Evolutionary conservation across 441 rosid species (phyloP), one percentile per base, ranked within the genome.

Genomic region (Syzygium syzygioides): DNA sequence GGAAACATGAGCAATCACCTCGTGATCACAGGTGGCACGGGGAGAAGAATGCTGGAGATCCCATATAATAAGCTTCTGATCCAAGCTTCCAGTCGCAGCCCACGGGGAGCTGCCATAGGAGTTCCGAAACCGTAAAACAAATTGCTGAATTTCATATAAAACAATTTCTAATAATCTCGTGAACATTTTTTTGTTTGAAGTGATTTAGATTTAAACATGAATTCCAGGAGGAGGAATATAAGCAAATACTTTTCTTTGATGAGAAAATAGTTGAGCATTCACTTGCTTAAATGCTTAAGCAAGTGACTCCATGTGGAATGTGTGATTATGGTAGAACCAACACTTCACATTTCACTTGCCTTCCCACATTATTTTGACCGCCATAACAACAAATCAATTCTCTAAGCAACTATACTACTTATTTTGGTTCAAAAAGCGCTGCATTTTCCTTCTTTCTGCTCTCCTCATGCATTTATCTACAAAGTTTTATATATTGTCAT

Each of bases 41-140:
- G 96, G 92, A 26, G 91, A 90, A 32, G 98, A 97, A 91, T 92
- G 92, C 85, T 96, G 96, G 60, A 95, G 90, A 92, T 97, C 99
- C 98, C 99, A 97, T 54, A 97, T 94, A 28, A 96, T 91, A 83
- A 98, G 98, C 89, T 95, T 95, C 86, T 93, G 89, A 92, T 98
- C 98, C 96, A 95, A 91, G 91, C 98, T 94, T 92, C 98, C 98
- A 0, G 98, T 95, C 87, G 98, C 99, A 85, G 95, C 98, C 97
- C 95, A 92, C 13, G 95, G 95, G 32, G 92, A 89, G 87, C 98
- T 95, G 92, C 64, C 37, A n/a, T 8, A 76, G 15, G 54, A n/a
- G 59, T 52, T 79, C 19, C 18, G 1, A 76, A 76, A 76, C 52
- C 0, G 6, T 76, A 68, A 71, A 66, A 14, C 5, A 23, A 71